Conservation (phyloP, 2,329 filamentous ascomycete species). For the Aspergillus sp. region DNA sequence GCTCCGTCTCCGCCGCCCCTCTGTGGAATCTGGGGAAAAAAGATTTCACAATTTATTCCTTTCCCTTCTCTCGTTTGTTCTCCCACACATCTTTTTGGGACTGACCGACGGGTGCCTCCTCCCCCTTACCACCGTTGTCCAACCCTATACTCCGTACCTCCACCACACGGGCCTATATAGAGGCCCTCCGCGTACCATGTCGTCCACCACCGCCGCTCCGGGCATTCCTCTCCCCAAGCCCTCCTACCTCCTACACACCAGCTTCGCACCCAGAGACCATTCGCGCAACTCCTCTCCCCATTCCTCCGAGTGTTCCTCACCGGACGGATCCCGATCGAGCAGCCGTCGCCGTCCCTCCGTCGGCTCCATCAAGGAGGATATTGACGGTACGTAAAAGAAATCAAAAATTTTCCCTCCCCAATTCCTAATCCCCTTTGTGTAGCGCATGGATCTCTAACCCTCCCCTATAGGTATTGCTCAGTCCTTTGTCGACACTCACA, state of each 20-base stretch:
- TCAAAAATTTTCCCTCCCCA: neutral
- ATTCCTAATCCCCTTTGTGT: neutral
- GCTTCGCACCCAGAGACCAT: slow-evolving; percentile 14
- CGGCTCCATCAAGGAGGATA: slow-evolving; percentile 45
- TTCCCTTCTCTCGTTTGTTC: slow-evolving; percentile 14
- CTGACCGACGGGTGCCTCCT: slow-evolving; percentile 10
- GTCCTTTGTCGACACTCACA: slow-evolving; percentile 43
- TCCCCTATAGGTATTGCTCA: slow-evolving; percentile 40
- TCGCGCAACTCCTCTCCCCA: slow-evolving; percentile 34
- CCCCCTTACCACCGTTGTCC: slow-evolving; percentile 10
- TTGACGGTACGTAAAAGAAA: slow-evolving; percentile 32
- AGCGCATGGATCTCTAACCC: neutral
- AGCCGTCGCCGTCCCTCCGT: slow-evolving; percentile 41
- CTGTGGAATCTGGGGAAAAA: slow-evolving; percentile 33
- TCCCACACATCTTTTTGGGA: slow-evolving; percentile 5
- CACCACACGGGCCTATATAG: slow-evolving; percentile 15
- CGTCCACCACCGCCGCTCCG: slow-evolving; percentile 25
- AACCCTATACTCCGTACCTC: slow-evolving; percentile 2
- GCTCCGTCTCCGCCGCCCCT: slow-evolving; percentile 23
- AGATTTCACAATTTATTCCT: slow-evolving; percentile 5
- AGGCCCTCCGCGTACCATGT: slow-evolving; percentile 24
- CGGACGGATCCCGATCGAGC: slow-evolving; percentile 38
- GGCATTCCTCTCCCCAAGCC: slow-evolving; percentile 24
- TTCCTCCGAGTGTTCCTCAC: slow-evolving; percentile 31
- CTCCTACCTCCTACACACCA: slow-evolving; percentile 18